These are phyloP conservation scores for Fraxinus dipetala DNA, from an alignment of 305 asterid species.

Conservation along the genomic window DNA sequence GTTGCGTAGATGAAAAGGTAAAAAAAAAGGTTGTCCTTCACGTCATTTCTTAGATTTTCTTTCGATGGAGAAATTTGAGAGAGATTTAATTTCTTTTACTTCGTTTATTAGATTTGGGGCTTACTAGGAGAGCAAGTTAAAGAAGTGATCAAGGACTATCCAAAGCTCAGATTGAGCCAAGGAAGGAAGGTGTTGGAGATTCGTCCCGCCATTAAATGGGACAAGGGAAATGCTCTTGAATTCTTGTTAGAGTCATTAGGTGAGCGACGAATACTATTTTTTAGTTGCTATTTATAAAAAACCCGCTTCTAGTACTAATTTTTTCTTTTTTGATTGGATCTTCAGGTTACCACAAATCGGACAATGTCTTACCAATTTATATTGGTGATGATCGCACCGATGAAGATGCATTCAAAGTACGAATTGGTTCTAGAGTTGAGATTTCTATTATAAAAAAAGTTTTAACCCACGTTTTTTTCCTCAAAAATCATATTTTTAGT, in stretches of 20 bases:
- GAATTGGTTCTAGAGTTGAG: not conserved
- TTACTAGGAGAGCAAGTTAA: slow-evolving; percentile 64
- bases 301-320: not conserved
- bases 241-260: slow-evolving; percentile 83
- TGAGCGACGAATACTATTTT: not conserved
- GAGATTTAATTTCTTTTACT: not conserved
- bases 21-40: not conserved
- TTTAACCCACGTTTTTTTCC: no score
- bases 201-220: slow-evolving; percentile 93
- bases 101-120: slow-evolving; percentile 52
- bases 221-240: slow-evolving; percentile 91
- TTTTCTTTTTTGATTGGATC: not conserved
- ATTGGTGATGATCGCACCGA: slow-evolving; percentile 90
- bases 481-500: no score
- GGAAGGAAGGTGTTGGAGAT: slow-evolving; percentile 92
- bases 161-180: slow-evolving; percentile 50
- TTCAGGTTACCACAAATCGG: slow-evolving; percentile 56
- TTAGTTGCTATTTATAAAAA: not conserved
- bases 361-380: slow-evolving; percentile 64
- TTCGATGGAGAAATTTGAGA: not conserved
- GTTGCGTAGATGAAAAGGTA: slow-evolving; percentile 50
- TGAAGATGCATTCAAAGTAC: slow-evolving; percentile 84
- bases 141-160: slow-evolving; percentile 58
- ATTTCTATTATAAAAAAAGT: not conserved
- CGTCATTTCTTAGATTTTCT: not conserved